Conservation (phyloP, 2,329 filamentous ascomycete genomes). For the Neonectria neomacrospora region DNA sequence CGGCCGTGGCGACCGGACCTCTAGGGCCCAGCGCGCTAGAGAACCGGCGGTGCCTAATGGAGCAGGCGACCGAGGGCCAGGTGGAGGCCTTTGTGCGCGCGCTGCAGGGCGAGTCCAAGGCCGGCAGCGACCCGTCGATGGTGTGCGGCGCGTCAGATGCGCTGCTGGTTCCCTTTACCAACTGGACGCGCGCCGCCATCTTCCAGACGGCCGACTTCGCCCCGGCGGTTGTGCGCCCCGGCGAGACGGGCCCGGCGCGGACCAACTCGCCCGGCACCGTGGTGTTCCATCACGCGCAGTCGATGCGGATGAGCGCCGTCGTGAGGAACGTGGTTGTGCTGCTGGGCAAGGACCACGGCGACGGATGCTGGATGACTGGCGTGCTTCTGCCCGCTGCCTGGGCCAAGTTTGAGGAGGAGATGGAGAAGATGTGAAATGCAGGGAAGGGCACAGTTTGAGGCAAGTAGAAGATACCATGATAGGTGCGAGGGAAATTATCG, state of each 20-base stretch:
- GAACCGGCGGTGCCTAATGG: neutral
- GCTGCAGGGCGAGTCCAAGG: neutral
- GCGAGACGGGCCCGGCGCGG: neutral
- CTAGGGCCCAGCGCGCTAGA: neutral
- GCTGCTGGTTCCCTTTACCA: slow-evolving; percentile 4
- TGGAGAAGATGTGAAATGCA: neutral
- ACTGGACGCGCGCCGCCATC: slow-evolving; percentile 16
- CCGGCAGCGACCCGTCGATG: neutral
- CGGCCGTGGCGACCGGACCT: neutral
- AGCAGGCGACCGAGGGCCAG: slow-evolving; percentile 7
- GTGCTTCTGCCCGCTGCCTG: neutral
- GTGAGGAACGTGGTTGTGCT: neutral
- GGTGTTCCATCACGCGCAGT: slow-evolving; percentile 5
- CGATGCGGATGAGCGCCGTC: neutral
- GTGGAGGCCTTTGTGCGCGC: neutral
- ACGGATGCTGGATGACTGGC: neutral
- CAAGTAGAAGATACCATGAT: too few species aligned
- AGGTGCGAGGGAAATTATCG: too few species aligned
- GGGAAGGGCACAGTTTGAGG: too few species aligned
- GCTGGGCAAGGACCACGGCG: neutral
- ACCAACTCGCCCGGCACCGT: neutral
- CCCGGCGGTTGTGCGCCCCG: neutral
- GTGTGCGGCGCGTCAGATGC: slow-evolving; percentile 1
- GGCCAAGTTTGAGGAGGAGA: neutral
- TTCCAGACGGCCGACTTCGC: slow-evolving; percentile 1